Evolutionary conservation across 2,329 filamentous ascomycete genomes (phyloP).

Genomic region (Aureobasidium leucospermi): DNA sequence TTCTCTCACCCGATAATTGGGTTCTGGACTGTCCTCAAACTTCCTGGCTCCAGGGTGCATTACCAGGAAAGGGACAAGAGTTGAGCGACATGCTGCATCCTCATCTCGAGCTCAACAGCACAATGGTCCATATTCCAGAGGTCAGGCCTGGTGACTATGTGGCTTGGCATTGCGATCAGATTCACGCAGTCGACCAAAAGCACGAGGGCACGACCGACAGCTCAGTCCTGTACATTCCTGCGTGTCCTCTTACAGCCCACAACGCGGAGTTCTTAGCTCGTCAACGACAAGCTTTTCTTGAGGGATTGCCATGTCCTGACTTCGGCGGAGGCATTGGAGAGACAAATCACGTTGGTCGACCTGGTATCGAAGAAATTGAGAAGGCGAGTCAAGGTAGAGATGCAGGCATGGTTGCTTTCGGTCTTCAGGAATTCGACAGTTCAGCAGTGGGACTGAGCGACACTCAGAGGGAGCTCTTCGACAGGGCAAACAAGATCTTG

Average conservation of each 20-base stretch:
- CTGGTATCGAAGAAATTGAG: slow-evolving; percentile 31
- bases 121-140: slow-evolving; percentile 64
- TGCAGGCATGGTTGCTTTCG: slow-evolving; percentile 50
- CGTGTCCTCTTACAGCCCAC: slow-evolving; percentile 68
- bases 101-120: slow-evolving; percentile 57
- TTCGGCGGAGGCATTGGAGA: slow-evolving; percentile 59
- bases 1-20: slow-evolving; percentile 55
- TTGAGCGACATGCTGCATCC: slow-evolving; percentile 58
- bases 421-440: slow-evolving; percentile 44
- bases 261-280: slow-evolving; percentile 65
- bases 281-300: slow-evolving; percentile 64
- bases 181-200: slow-evolving; percentile 71
- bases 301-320: slow-evolving; percentile 45
- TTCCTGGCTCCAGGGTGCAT: slow-evolving; percentile 62
- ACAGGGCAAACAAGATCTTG: slow-evolving; percentile 46
- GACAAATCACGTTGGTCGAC: slow-evolving; percentile 38
- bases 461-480: slow-evolving; percentile 46
- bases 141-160: slow-evolving; percentile 70
- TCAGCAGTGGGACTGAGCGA: slow-evolving; percentile 37
- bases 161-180: slow-evolving; percentile 60
- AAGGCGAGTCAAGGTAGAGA: slow-evolving; percentile 15
- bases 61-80: slow-evolving; percentile 62
- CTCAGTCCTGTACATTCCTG: slow-evolving; percentile 82
- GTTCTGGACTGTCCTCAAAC: slow-evolving; percentile 45
- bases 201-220: slow-evolving; percentile 68